Percentiles rank a stretch among this genome's conserved stretches.
phyloP scores from a whole-genome alignment of 2,329 filamentous ascomycete species.

The Scortechinia acanthostroma region DNA sequence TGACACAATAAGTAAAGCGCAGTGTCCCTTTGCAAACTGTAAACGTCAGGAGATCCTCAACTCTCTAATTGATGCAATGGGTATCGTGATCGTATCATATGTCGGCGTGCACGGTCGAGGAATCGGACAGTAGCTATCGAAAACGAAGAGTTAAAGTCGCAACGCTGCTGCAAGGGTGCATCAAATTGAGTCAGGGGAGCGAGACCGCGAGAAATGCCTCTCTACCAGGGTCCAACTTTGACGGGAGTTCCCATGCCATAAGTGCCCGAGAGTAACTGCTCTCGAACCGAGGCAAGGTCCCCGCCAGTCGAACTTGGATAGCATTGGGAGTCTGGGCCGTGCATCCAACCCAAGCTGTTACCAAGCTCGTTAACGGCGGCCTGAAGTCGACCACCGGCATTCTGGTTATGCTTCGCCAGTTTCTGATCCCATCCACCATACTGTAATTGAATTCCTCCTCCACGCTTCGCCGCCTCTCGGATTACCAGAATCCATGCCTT shows the following conservation, averaged over 20 bases:
- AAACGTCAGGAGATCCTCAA: slow-evolving; percentile 17
- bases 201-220: neutral
- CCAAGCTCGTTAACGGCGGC: slow-evolving; percentile 52
- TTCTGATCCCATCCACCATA: slow-evolving; percentile 63
- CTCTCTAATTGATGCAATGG: slow-evolving; percentile 26
- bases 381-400: slow-evolving; percentile 50
- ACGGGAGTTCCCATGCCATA: slow-evolving; percentile 44
- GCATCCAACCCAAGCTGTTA: slow-evolving; percentile 47
- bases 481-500: slow-evolving; percentile 60
- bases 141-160: neutral
- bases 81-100: slow-evolving; percentile 33
- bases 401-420: slow-evolving; percentile 53
- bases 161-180: no score
- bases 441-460: slow-evolving; percentile 57
- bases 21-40: neutral
- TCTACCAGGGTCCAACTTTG: slow-evolving; percentile 46
- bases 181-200: neutral
- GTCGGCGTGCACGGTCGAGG: slow-evolving; percentile 11
- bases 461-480: slow-evolving; percentile 53
- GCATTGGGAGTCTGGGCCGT: slow-evolving; percentile 9
- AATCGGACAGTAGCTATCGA: slow-evolving; percentile 4
- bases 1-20: no score
- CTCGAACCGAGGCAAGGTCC: slow-evolving; percentile 37
- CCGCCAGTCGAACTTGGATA: slow-evolving; percentile 18
- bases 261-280: slow-evolving; percentile 45